These are phyloP conservation scores for Penicillium sp. DNA, from an alignment of 2,329 filamentous ascomycete genomes.

Conservation along the genomic window DNA sequence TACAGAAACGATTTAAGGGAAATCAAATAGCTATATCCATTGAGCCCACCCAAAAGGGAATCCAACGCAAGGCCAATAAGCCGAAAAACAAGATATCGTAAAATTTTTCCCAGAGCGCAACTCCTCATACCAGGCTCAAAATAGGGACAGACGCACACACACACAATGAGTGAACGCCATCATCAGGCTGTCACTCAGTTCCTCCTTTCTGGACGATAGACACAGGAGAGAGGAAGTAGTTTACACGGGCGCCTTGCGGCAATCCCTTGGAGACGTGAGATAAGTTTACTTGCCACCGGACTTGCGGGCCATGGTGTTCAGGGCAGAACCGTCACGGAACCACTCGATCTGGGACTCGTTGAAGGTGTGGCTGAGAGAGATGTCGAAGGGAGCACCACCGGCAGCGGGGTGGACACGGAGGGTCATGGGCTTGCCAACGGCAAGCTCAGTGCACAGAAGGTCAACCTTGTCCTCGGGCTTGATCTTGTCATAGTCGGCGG, in stretches of 20 bases:
- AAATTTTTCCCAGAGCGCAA: constrained; percentile 35
- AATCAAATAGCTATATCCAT: constrained; percentile 42
- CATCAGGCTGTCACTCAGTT: constrained; percentile 8
- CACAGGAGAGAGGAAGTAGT: constrained; percentile 28
- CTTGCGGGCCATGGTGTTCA: constrained; percentile 96
- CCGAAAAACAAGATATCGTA: constrained; percentile 33
- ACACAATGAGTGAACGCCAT: background rate
- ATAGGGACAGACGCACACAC: constrained; percentile 21
- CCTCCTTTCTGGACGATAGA: constrained; percentile 23
- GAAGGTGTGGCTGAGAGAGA: constrained; percentile 91
- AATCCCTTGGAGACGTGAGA: background rate
- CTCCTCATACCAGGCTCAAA: constrained; percentile 34
- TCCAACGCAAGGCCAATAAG: constrained; percentile 27
- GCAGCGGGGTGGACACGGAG: constrained; percentile 90
- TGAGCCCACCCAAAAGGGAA: constrained; percentile 36
- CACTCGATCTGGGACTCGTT: constrained; percentile 97
- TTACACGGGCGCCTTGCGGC: constrained; percentile 17
- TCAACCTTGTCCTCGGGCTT: constrained; percentile 89
- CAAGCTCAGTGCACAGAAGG: constrained; percentile 82
- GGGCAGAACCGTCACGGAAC: constrained; percentile 96
- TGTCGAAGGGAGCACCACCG: constrained; percentile 69
- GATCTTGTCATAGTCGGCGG: constrained; percentile 97
- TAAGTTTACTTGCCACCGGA: constrained; percentile 31
- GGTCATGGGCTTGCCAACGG: constrained; percentile 87
- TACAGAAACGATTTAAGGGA: constrained; percentile 35